Conservation (phyloP, 106 monocot species). For the Ottelia alismoides region DNA sequence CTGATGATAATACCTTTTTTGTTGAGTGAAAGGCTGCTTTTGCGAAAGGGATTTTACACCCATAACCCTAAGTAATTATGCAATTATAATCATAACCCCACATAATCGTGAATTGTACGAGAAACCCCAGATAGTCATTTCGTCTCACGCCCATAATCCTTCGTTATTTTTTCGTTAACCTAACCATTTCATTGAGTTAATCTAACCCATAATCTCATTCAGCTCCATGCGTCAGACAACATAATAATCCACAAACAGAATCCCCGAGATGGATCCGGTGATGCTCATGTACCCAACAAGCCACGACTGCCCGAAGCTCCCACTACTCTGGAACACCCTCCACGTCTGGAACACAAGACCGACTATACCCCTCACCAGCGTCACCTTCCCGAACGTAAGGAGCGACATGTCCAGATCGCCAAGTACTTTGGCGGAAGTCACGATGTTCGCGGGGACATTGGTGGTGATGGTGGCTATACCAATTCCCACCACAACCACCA, state of each 20-base stretch:
- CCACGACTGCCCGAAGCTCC: slow-evolving; percentile 39
- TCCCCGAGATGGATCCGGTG: slow-evolving; percentile 24
- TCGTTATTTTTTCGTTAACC: too few species aligned
- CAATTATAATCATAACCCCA: too few species aligned
- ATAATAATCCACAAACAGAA: slow-evolving; percentile 33
- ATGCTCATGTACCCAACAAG: slow-evolving; percentile 31
- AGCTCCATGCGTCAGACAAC: slow-evolving; percentile 15
- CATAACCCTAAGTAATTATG: too few species aligned
- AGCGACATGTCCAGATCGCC: slow-evolving; percentile 19
- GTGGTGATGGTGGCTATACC: slow-evolving; percentile 27
- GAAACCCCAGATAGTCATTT: too few species aligned
- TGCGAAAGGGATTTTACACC: too few species aligned
- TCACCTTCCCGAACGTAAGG: slow-evolving; percentile 27
- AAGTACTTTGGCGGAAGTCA: slow-evolving; percentile 34
- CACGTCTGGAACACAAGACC: slow-evolving; percentile 38
- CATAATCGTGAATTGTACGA: too few species aligned
- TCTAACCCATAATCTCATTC: slow-evolving; percentile 12
- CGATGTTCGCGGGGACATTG: slow-evolving; percentile 42
- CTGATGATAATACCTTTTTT: too few species aligned
- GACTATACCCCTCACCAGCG: slow-evolving; percentile 12
- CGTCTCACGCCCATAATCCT: too few species aligned
- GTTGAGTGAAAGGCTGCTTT: too few species aligned
- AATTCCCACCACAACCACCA: slow-evolving; percentile 14
- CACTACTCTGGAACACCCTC: slow-evolving; percentile 20
- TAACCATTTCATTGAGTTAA: too few species aligned